These are phyloP conservation scores for Boletus rubescentipes DNA, from an alignment of 768 basidiomycete species.

Conservation along the genomic window DNA sequence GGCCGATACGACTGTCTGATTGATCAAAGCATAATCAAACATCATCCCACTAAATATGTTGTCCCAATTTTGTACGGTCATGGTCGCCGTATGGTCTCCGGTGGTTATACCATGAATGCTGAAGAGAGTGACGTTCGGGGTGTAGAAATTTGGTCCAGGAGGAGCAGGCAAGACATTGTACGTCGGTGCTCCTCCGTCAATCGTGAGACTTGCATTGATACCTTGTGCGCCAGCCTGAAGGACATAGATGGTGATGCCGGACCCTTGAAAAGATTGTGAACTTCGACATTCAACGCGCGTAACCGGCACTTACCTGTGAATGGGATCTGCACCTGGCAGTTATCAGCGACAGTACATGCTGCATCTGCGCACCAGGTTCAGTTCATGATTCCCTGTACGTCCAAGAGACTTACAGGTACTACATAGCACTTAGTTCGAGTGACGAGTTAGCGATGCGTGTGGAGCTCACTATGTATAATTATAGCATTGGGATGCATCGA, in stretches of 20 bases:
- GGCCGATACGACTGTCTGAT: constrained; percentile 10
- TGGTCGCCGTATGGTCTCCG: constrained; percentile 14
- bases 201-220: constrained; percentile 13
- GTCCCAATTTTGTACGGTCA: constrained; percentile 15
- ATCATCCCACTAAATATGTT: constrained; percentile 16
- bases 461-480: constrained; percentile 17
- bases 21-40: constrained; percentile 19
- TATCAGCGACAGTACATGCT: constrained; percentile 6
- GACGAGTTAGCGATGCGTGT: background rate
- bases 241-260: constrained; percentile 19
- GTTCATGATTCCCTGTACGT: background rate
- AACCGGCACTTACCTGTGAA: constrained; percentile 8
- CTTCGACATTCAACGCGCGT: background rate
- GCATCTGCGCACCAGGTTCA: constrained; percentile 7
- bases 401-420: constrained; percentile 8
- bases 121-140: constrained; percentile 15
- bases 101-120: constrained; percentile 11
- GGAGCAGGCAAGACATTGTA: constrained; percentile 11
- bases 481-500: constrained; percentile 16
- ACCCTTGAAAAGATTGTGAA: constrained; percentile 9
- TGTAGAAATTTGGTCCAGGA: constrained; percentile 11
- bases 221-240: constrained; percentile 19
- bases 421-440: background rate
- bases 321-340: constrained; percentile 17
- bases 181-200: constrained; percentile 8